Evolutionary conservation across 192 early-diverging fungal species (phyloP).

Genomic region (Fimicolochytrium jonesii): DNA sequence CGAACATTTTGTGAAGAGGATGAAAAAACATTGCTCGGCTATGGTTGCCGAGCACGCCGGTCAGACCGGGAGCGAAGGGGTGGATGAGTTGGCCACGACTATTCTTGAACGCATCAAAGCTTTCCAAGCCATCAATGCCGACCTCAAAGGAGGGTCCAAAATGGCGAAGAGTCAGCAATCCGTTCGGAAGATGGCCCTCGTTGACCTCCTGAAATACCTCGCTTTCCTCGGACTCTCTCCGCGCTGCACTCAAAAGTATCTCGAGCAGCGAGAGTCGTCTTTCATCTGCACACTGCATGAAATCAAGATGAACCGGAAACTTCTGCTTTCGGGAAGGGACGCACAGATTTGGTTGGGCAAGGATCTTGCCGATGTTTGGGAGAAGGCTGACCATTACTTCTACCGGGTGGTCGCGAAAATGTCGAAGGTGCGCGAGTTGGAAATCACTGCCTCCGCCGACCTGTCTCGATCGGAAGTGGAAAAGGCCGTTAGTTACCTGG

Average conservation of each 20-base stretch:
- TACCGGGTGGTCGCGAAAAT: slow-evolving; percentile 63
- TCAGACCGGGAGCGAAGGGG: neutral
- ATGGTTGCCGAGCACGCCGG: neutral
- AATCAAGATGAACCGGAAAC: neutral
- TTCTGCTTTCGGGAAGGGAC: neutral
- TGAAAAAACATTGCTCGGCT: slow-evolving; percentile 2
- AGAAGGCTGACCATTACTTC: slow-evolving; percentile 65
- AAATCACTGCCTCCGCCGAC: slow-evolving; percentile 49
- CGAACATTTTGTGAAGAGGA: slow-evolving; percentile 16
- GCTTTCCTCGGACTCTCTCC: slow-evolving; percentile 57
- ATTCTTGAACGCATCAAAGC: slow-evolving; percentile 37
- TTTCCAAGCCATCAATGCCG: slow-evolving; percentile 33
- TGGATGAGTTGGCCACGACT: slow-evolving; percentile 36
- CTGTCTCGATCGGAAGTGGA: slow-evolving; percentile 62
- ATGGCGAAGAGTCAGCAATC: slow-evolving; percentile 59
- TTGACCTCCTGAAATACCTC: slow-evolving; percentile 72
- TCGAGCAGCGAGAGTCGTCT: slow-evolving; percentile 27
- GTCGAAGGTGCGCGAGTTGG: slow-evolving; percentile 48
- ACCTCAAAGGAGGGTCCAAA: slow-evolving; percentile 27
- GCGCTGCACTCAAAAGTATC: slow-evolving; percentile 25
- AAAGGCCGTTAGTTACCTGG: slow-evolving; percentile 57
- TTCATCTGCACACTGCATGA: slow-evolving; percentile 26
- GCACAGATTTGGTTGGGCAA: neutral
- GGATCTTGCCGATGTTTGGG: slow-evolving; percentile 31
- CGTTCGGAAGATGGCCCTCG: slow-evolving; percentile 71